phyloP scores from a whole-genome alignment of 495 filamentous ascomycete species.

The Acidomyces sp. region DNA sequence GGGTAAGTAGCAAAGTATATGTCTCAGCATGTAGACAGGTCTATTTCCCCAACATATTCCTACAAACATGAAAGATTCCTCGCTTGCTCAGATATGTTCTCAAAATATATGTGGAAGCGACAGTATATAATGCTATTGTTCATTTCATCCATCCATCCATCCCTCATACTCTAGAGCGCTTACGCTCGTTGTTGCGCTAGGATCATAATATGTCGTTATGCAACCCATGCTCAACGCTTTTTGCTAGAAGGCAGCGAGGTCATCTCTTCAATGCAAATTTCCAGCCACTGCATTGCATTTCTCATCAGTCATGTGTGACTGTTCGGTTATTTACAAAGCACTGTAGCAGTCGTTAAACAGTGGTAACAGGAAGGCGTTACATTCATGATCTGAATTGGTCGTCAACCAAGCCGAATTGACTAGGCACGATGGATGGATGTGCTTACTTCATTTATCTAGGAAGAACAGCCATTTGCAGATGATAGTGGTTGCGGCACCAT shows the following conservation, averaged over 20 bases:
- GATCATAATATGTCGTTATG: too few species aligned
- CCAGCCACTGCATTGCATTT: too few species aligned
- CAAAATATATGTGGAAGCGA: not conserved
- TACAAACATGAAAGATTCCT: not conserved
- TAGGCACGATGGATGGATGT: not conserved
- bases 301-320: constrained; percentile 3
- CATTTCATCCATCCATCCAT: not conserved
- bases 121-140: not conserved
- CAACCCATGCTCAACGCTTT: constrained; percentile 10
- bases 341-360: constrained; percentile 3
- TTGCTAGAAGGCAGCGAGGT: constrained; percentile 8
- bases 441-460: constrained; percentile 1
- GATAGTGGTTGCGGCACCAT: constrained; percentile 42
- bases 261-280: too few species aligned
- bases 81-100: not conserved
- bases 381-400: not conserved
- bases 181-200: too few species aligned
- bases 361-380: not conserved
- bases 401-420: not conserved
- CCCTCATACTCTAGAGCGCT: too few species aligned
- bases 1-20: not conserved
- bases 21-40: constrained; percentile 1
- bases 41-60: not conserved
- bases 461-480: constrained; percentile 7
- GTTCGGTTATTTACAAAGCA: not conserved